Conservation (phyloP, 2,329 filamentous ascomycete genomes). For the Aspergillus flavus region DNA sequence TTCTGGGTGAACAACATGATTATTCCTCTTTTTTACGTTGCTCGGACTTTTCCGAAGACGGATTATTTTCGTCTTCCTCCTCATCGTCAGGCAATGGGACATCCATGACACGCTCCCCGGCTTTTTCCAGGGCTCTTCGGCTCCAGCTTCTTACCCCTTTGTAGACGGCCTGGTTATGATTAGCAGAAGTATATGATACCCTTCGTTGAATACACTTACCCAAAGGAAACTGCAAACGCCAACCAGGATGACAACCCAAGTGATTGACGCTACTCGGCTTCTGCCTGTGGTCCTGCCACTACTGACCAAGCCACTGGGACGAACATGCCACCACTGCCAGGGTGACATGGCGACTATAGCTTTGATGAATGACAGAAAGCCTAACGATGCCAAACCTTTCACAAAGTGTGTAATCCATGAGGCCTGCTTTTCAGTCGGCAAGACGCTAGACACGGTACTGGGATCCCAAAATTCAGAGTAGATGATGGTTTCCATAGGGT, state of each 20-base stretch:
- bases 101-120: conserved; percentile 80
- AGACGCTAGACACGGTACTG: conserved; percentile 36
- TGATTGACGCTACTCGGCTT: conserved; percentile 76
- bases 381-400: conserved; percentile 88
- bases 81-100: conserved; percentile 60
- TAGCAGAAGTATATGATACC: conserved; percentile 12
- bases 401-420: conserved; percentile 82
- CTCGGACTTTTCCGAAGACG: conserved; percentile 14
- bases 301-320: conserved; percentile 61
- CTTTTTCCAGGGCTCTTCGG: conserved; percentile 70
- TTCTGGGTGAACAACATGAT: conserved; percentile 6
- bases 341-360: conserved; percentile 73
- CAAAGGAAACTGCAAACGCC: conserved; percentile 78
- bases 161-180: conserved; percentile 68
- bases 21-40: conserved; percentile 33
- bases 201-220: conserved; percentile 53
- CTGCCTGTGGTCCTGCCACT: conserved; percentile 66
- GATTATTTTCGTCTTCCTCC: conserved; percentile 58
- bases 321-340: conserved; percentile 75
- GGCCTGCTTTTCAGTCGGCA: conserved; percentile 50
- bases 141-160: conserved; percentile 77
- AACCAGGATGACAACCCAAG: conserved; percentile 75
- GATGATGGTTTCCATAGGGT: conserved; percentile 69
- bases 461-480: conserved; percentile 47
- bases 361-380: conserved; percentile 82